Conservation (phyloP, 2,329 filamentous ascomycete species). For the Fusarium sp. region DNA sequence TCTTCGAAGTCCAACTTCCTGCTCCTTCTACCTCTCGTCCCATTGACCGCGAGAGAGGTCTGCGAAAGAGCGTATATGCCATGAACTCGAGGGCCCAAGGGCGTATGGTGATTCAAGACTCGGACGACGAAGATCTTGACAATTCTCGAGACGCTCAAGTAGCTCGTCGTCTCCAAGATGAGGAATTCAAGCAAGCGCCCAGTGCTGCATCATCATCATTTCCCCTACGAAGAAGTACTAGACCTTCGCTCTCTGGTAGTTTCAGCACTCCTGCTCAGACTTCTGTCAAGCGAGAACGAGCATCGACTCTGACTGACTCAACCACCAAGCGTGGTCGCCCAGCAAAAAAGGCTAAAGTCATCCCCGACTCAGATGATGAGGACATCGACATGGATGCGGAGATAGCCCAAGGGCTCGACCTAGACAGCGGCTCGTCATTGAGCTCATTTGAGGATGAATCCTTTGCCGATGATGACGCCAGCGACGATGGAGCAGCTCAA, state of each 20-base stretch:
- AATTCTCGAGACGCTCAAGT: slow-evolving; percentile 42
- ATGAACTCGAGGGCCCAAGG: slow-evolving; percentile 58
- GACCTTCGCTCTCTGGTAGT: slow-evolving; percentile 3
- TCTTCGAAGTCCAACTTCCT: slow-evolving; percentile 46
- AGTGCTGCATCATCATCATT: slow-evolving; percentile 1
- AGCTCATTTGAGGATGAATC: slow-evolving; percentile 24
- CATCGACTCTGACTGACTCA: slow-evolving; percentile 36
- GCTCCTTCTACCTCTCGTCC: slow-evolving; percentile 20
- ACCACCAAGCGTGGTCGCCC: slow-evolving; percentile 30
- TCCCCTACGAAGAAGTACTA: slow-evolving; percentile 21
- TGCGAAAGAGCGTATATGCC: slow-evolving; percentile 57
- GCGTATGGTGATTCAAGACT: slow-evolving; percentile 53
- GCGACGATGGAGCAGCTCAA: slow-evolving; percentile 19
- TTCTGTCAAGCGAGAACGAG: slow-evolving; percentile 40
- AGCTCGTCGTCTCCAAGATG: slow-evolving; percentile 49
- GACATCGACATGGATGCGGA: slow-evolving; percentile 47
- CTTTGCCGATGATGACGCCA: slow-evolving; percentile 30
- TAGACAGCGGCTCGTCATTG: slow-evolving; percentile 13
- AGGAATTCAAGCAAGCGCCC: slow-evolving; percentile 42
- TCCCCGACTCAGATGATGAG: slow-evolving; percentile 45
- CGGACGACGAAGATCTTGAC: slow-evolving; percentile 48
- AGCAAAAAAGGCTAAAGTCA: slow-evolving; percentile 44
- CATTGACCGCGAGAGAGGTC: slow-evolving; percentile 42
- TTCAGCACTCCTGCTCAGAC: slow-evolving; percentile 5
- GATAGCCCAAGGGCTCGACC: slow-evolving; percentile 38